phyloP scores from a whole-genome alignment of 1,139 yeast species.

The Saccharomyces hybrid region DNA sequence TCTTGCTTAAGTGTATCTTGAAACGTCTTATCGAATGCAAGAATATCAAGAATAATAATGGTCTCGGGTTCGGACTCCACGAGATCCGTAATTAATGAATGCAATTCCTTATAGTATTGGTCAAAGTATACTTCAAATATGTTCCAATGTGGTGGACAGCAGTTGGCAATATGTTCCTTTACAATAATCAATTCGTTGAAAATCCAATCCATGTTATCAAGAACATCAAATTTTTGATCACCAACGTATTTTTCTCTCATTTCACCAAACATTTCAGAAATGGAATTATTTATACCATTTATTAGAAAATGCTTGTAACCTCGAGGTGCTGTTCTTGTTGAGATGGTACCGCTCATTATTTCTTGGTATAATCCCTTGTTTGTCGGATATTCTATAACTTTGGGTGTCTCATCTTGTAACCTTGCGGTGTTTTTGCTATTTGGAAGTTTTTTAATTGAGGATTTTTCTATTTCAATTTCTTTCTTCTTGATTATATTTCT shows the following conservation, averaged over 20 bases:
- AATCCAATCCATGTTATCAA: slow-evolving; percentile 74
- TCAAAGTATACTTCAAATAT: slow-evolving; percentile 54
- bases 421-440: slow-evolving; percentile 14
- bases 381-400: slow-evolving; percentile 22
- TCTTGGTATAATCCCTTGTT: slow-evolving; percentile 30
- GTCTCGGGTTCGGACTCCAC: slow-evolving; percentile 71
- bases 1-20: slow-evolving; percentile 41
- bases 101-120: slow-evolving; percentile 62
- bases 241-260: slow-evolving; percentile 54
- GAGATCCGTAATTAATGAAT: slow-evolving; percentile 52
- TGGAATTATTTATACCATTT: slow-evolving; percentile 50
- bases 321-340: slow-evolving; percentile 43
- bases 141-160: slow-evolving; percentile 68
- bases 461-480: slow-evolving; percentile 29
- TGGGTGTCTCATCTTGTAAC: slow-evolving; percentile 7
- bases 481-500: slow-evolving; percentile 37
- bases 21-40: slow-evolving; percentile 71
- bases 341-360: slow-evolving; percentile 33
- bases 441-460: slow-evolving; percentile 25
- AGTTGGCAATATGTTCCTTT: slow-evolving; percentile 46
- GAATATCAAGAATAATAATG: slow-evolving; percentile 49
- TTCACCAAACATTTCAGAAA: slow-evolving; percentile 58
- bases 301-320: slow-evolving; percentile 61
- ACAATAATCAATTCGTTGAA: slow-evolving; percentile 70
- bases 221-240: slow-evolving; percentile 43